Conservation (phyloP, 2,329 filamentous ascomycete genomes). For the Penicillium freii region DNA sequence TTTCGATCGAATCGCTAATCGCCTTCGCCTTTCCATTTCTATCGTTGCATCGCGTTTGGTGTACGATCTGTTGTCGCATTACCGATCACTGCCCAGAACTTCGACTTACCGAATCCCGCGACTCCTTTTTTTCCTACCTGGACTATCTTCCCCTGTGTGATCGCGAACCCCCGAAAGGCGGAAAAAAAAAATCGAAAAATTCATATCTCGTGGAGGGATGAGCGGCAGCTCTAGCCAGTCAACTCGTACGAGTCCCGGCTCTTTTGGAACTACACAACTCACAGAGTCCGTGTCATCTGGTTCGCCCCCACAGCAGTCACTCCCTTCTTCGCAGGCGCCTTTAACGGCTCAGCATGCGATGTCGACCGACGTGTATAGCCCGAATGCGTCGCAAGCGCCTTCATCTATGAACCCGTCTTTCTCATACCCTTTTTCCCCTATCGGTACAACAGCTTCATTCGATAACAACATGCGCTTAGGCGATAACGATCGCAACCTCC, state of each 20-base stretch:
- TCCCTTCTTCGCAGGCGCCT: constrained; percentile 35
- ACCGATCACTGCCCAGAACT: constrained; percentile 10
- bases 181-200: constrained; percentile 1
- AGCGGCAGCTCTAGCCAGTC: constrained; percentile 44
- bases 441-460: constrained; percentile 39
- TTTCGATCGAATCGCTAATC: constrained; percentile 22
- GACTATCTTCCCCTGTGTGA: constrained; percentile 10
- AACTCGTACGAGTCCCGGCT: constrained; percentile 44
- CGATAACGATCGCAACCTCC: constrained; percentile 37
- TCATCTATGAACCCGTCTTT: constrained; percentile 37
- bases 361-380: constrained; percentile 45
- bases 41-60: constrained; percentile 12
- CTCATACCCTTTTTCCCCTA: constrained; percentile 39
- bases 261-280: constrained; percentile 40
- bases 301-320: constrained; percentile 37
- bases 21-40: constrained; percentile 6
- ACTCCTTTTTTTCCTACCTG: constrained; percentile 7
- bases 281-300: constrained; percentile 41
- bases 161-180: constrained; percentile 13
- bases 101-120: neutral
- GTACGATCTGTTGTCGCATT: constrained; percentile 14
- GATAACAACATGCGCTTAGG: constrained; percentile 39
- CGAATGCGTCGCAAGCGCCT: constrained; percentile 36
- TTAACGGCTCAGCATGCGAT: constrained; percentile 44
- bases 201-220: constrained; percentile 35